Percentiles rank a stretch among this genome's conserved stretches.
Conservation (phyloP, 1,284 basidiomycete species). For the Trichosporon asahii region DNA sequence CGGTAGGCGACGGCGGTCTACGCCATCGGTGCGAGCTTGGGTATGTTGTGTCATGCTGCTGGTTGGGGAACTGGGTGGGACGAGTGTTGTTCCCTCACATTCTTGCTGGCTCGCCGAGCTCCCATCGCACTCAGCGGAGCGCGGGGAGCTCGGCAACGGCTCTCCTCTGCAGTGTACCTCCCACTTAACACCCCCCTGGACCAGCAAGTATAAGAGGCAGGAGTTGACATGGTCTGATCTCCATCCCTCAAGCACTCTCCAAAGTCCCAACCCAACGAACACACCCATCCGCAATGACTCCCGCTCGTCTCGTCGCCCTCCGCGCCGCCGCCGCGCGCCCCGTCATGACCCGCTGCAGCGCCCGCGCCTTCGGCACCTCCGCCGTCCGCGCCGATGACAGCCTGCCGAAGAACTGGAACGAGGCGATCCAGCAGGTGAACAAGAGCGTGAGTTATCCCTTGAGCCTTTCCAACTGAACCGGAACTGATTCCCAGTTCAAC, state of each 20-base stretch:
- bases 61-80: background rate
- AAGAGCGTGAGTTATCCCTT: slow-evolving; percentile 3
- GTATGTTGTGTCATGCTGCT: too few relatives aligned
- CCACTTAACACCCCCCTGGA: background rate
- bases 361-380: background rate
- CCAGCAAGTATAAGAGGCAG: background rate
- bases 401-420: background rate
- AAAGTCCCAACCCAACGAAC: background rate
- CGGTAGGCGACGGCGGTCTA: background rate
- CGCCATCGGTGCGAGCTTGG: background rate
- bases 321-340: slow-evolving; percentile 3
- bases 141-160: too few relatives aligned
- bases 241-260: background rate
- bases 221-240: background rate
- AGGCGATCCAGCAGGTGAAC: background rate
- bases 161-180: background rate
- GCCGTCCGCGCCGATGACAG: background rate
- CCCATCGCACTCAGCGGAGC: too few relatives aligned
- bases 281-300: background rate
- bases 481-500: background rate
- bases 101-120: background rate
- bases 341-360: background rate
- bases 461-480: background rate
- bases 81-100: background rate
- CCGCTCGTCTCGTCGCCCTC: background rate